Base-by-base conservation (phyloP, 768 basidiomycete genomes). In the Favolaschia claudopus region DNA sequence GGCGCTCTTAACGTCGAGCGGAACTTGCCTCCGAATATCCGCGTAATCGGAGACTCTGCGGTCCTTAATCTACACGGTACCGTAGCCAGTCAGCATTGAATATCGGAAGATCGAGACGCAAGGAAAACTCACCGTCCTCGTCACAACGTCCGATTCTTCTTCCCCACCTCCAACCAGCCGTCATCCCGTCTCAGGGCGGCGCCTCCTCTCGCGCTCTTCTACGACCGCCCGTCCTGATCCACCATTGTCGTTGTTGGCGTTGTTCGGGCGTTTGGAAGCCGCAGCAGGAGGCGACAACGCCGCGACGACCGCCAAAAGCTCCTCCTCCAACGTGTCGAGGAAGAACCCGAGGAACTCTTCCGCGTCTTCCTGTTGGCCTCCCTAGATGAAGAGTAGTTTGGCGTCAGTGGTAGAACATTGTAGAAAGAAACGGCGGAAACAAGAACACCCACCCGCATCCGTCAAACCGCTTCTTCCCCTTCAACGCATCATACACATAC, bases 311-410 rank as follows among this genome's bases (percentile, higher is more conserved):
- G 82, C 79, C 4, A 93, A 75, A 12, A 98, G 71, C 76, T 99
- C 96, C 71, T 99, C 96, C 72, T 96, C 94, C 6, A 99, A 78
- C 0, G 95, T 92, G 67, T 98, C 95, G 24, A 98, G 80, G 76
- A 93, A 96, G 76, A 97, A 98, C 4, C 96, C 96, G n/a, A 99
- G 80, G 73, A 97, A 99, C 74, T 99, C 96, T 73, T 99, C 96
- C 10, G 96, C 96, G 57, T 99, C 96, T 72, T 99, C 96, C 76
- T 99, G 96, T 57, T 95, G 92, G 0, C 95, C 95, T 33, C 92
- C 87, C 85, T 94, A 63, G 13, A 49, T 3, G 22, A 39, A 33
- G 5, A 46, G 7, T 14, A n/a, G n/a, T n/a, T n/a, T n/a, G n/a
- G n/a, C n/a, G n/a, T n/a, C n/a, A n/a, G 14, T 60, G 29, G 48